Evolutionary conservation across 2,329 filamentous ascomycete genomes (phyloP).

Genomic region (Hypoxylon sp.): DNA sequence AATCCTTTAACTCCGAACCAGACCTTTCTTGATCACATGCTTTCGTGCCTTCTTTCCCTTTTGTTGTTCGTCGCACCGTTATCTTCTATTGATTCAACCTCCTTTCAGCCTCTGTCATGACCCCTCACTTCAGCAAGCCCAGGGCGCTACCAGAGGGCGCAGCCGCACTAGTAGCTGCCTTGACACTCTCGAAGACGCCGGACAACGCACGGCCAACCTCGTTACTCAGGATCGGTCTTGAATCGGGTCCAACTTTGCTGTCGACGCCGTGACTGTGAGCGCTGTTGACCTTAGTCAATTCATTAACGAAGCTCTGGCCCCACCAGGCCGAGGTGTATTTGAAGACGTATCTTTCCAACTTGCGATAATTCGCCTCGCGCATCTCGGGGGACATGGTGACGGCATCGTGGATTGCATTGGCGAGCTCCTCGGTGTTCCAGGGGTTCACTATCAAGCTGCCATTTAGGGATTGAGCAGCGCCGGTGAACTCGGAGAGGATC

Average conservation of each 20-base stretch:
- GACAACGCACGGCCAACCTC: slow-evolving; percentile 49
- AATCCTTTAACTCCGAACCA: slow-evolving; percentile 34
- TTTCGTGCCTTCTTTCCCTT: slow-evolving; percentile 13
- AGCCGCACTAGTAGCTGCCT: slow-evolving; percentile 49
- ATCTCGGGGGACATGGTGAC: slow-evolving; percentile 96
- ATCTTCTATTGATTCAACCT: slow-evolving; percentile 12
- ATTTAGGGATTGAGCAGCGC: slow-evolving; percentile 93
- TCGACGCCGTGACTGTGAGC: slow-evolving; percentile 47
- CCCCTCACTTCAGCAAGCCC: slow-evolving; percentile 33
- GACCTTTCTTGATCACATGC: slow-evolving; percentile 31
- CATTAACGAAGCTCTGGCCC: slow-evolving; percentile 92
- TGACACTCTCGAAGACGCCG: slow-evolving; percentile 52
- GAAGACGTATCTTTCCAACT: slow-evolving; percentile 94
- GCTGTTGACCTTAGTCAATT: slow-evolving; percentile 73
- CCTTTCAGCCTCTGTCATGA: background rate
- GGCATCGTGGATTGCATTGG: slow-evolving; percentile 93
- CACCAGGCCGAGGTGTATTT: slow-evolving; percentile 99
- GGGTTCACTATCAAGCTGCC: slow-evolving; percentile 96
- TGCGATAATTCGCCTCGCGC: slow-evolving; percentile 87
- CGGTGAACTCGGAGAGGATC: slow-evolving; percentile 96
- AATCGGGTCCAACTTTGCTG: slow-evolving; percentile 42
- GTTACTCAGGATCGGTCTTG: slow-evolving; percentile 41
- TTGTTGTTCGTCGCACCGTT: slow-evolving; percentile 22
- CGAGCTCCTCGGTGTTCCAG: slow-evolving; percentile 97
- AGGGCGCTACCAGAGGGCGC: slow-evolving; percentile 46